Conservation (phyloP, 495 filamentous ascomycete species). For the Penicillium argentinense region DNA sequence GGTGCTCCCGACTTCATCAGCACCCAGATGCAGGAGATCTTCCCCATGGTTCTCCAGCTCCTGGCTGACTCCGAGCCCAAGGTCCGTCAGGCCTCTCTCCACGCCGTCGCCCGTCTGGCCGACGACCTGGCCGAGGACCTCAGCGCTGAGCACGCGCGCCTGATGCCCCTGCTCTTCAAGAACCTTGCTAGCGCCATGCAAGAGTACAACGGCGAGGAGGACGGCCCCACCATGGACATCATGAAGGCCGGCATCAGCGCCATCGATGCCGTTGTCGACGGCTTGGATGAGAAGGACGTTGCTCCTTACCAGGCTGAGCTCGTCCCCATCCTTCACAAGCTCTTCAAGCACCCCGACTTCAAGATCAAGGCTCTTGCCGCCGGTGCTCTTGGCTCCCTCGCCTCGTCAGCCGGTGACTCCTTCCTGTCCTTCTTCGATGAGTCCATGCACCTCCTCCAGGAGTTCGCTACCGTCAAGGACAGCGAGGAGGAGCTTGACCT, state of each 20-base stretch:
- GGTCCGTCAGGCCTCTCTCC: constrained; percentile 82
- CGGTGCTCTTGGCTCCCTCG: constrained; percentile 86
- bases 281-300: constrained; percentile 81
- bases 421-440: constrained; percentile 89
- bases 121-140: constrained; percentile 92
- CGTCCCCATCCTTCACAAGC: constrained; percentile 75
- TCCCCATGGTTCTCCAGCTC: constrained; percentile 82
- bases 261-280: constrained; percentile 87
- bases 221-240: constrained; percentile 67
- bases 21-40: constrained; percentile 80
- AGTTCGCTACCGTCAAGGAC: constrained; percentile 83
- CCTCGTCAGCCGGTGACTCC: constrained; percentile 72
- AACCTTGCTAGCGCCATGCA: constrained; percentile 80
- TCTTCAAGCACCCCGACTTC: constrained; percentile 79
- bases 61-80: constrained; percentile 77
- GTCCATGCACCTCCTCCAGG: constrained; percentile 81
- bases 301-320: constrained; percentile 77
- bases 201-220: constrained; percentile 61
- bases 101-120: constrained; percentile 82
- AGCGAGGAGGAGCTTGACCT: constrained; percentile 87
- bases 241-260: constrained; percentile 88
- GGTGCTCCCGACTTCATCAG: constrained; percentile 95
- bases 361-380: constrained; percentile 88
- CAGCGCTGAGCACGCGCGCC: constrained; percentile 72
- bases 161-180: constrained; percentile 81